Evolutionary conservation across 495 filamentous ascomycete species (phyloP), one percentile per base, ranked within the genome.

Genomic region (Aspergillus campestris): DNA sequence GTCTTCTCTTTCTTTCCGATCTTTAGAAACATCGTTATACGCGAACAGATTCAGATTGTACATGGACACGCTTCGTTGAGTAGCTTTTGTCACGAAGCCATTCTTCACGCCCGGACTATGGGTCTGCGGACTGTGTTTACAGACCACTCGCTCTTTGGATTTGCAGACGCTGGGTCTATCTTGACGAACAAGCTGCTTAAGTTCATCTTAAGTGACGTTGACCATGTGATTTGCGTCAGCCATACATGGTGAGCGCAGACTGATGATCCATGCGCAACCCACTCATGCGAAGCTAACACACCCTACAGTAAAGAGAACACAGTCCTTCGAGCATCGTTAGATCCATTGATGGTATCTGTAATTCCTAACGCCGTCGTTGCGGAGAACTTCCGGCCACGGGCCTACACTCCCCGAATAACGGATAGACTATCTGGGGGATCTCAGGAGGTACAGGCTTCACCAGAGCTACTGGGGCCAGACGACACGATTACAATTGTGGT

Each of bases 1-100:
- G 89, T 98, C 52, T 97, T 97, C 69, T 95, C 89, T 8, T 96
- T 95, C 70, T 97, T 98, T 50, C 92, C 92, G 11, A 81, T 95
- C 9, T 94, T 98, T 53, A 84, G 92, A 33, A 95, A 96, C 52
- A 96, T 98, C 55, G 74, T 95, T 24, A 80, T 98, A 47, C 81
- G 92, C 29, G 92, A 98, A 62, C 74, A 82, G 42, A 96, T 98
- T 51, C 83, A 97, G 55, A 98, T 97, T 51, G 92, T 98, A 1
- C 92, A 98, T 66, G 94, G 94, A 28, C 92, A 98, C 68, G 90
- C 78, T 14, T 92, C 86, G 60, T 67, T 98, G 47, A 94, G 88
- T 51, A 95, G 79, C 57, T 74, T 98, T 38, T 95, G 92, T 56
- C 87, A 90, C 54, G 92, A 98, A 66, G 90, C 87, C 14, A 94